These are phyloP conservation scores for Musa balbisiana DNA, from an alignment of 202 grass and related monocot genomes.

Conservation along the genomic window DNA sequence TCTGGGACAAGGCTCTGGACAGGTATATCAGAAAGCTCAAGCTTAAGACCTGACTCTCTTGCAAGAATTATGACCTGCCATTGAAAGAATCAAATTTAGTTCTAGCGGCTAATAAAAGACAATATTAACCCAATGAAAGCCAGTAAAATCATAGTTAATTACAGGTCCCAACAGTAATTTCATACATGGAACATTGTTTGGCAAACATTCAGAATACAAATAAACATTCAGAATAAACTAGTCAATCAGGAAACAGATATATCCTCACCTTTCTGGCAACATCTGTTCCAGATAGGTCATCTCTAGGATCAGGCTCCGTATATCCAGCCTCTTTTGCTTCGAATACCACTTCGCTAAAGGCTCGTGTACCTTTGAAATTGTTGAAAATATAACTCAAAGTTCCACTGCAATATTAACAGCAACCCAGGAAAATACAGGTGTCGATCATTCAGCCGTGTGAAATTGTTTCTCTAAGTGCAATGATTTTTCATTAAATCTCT, in stretches of 20 bases:
- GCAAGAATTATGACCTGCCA: conserved; percentile 87
- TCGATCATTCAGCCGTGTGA: neutral
- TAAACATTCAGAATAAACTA: neutral
- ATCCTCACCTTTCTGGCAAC: conserved; percentile 83
- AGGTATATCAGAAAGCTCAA: conserved; percentile 88
- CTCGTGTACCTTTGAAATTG: conserved; percentile 70
- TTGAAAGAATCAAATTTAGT: neutral
- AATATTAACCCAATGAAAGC: too few relatives aligned
- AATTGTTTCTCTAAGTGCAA: too few relatives aligned
- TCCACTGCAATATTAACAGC: conserved; percentile 47
- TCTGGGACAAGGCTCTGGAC: conserved; percentile 80
- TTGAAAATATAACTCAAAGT: conserved; percentile 99
- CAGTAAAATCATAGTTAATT: neutral
- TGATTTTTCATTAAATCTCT: neutral
- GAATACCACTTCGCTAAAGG: conserved; percentile 73
- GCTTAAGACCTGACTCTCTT: conserved; percentile 76
- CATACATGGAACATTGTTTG: neutral
- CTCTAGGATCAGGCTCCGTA: conserved; percentile 96
- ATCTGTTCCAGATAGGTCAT: conserved; percentile 98
- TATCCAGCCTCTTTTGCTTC: conserved; percentile 93
- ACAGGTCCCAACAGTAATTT: neutral
- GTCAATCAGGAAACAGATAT: neutral
- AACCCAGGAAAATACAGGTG: conserved; percentile 1
- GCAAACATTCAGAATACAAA: neutral
- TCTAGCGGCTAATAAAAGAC: too few relatives aligned